phyloP scores from a whole-genome alignment of 805 yeast species.

The Yamadazyma laniorum region DNA sequence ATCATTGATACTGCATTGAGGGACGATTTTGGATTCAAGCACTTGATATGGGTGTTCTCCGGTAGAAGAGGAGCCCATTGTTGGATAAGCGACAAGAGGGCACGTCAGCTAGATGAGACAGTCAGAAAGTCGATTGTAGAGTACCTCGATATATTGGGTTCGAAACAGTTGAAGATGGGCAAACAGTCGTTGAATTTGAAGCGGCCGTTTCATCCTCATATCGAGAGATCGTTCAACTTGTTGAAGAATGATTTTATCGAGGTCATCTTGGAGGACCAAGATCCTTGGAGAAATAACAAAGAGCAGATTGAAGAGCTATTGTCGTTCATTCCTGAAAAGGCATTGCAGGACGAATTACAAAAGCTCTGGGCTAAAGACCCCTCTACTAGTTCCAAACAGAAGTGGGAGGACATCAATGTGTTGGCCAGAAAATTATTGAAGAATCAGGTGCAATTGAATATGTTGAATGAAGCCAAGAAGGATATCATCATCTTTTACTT shows the following conservation, averaged over 20 bases:
- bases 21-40: constrained; percentile 87
- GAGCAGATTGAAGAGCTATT: constrained; percentile 54
- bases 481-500: constrained; percentile 76
- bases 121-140: constrained; percentile 78
- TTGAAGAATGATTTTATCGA: constrained; percentile 62
- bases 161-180: constrained; percentile 27
- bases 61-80: constrained; percentile 99
- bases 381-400: constrained; percentile 49
- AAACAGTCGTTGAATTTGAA: constrained; percentile 53
- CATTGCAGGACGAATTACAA: constrained; percentile 50
- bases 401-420: constrained; percentile 76
- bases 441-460: constrained; percentile 44
- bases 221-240: constrained; percentile 69
- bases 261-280: constrained; percentile 74
- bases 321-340: constrained; percentile 61
- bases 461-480: constrained; percentile 68
- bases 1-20: constrained; percentile 68
- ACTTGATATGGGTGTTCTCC: constrained; percentile 91
- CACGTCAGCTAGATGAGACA: constrained; percentile 68
- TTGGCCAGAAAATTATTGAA: constrained; percentile 49
- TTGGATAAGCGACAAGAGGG: constrained; percentile 89
- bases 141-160: constrained; percentile 71
- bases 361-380: constrained; percentile 51
- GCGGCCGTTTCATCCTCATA: constrained; percentile 88
- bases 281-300: constrained; percentile 70